Evolutionary conservation across 257 asterid species (phyloP).

Genomic region (Verbena officinalis): DNA sequence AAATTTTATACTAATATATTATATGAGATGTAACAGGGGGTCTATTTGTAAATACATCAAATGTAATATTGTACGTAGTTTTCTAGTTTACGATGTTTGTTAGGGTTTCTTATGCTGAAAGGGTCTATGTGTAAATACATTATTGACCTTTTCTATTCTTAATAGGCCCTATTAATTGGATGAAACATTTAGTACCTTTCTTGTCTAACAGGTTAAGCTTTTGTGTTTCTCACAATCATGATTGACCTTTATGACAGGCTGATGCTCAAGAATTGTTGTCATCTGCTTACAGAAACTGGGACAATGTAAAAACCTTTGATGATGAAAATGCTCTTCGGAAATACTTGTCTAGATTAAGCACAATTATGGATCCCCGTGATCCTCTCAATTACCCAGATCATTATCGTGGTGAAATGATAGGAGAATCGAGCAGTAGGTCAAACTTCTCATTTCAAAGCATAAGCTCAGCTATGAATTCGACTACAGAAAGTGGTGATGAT

Average conservation of each 20-base stretch:
- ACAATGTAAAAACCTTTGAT: constrained; percentile 22
- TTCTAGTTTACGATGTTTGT: too few relatives aligned
- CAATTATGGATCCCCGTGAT: not conserved
- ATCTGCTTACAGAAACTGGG: constrained; percentile 46
- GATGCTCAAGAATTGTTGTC: constrained; percentile 34
- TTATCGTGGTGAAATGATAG: not conserved
- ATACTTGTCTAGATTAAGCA: constrained; percentile 7
- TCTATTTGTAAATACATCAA: too few relatives aligned
- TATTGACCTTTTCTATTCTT: too few relatives aligned
- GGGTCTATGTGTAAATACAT: too few relatives aligned
- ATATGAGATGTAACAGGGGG: too few relatives aligned
- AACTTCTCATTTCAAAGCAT: constrained; percentile 6
- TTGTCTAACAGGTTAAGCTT: too few relatives aligned
- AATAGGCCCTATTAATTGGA: too few relatives aligned
- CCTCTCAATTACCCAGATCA: not conserved
- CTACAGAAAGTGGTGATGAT: not conserved
- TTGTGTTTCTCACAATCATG: not conserved
- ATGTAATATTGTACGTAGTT: too few relatives aligned
- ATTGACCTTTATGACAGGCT: constrained; percentile 36
- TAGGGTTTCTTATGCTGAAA: too few relatives aligned
- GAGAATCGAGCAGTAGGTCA: constrained; percentile 12
- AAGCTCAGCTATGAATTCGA: constrained; percentile 6
- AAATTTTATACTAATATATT: too few relatives aligned
- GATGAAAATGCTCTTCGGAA: constrained; percentile 33
- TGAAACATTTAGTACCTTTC: too few relatives aligned